Percentiles rank a stretch among this genome's conserved stretches.
Conservation (phyloP, 2,329 filamentous ascomycete species). For the Thielaviopsis euricoi region DNA sequence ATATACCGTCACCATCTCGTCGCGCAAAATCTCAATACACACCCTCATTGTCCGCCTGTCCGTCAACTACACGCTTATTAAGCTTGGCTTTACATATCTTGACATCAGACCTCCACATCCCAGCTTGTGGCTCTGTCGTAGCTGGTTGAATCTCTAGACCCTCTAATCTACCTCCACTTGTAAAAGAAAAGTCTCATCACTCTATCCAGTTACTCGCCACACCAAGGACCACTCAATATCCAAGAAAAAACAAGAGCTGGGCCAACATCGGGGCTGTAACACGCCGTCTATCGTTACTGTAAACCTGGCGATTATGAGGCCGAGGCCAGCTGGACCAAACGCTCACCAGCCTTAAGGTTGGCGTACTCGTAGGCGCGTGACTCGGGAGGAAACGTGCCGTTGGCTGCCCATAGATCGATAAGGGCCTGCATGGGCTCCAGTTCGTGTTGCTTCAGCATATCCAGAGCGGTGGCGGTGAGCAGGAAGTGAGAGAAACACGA, state of each 20-base stretch:
- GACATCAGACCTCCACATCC: not conserved
- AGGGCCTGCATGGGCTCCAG: constrained; percentile 91
- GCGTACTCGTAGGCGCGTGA: constrained; percentile 51
- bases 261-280: not conserved
- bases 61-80: not conserved
- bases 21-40: not conserved
- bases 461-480: constrained; percentile 61
- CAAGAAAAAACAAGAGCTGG: not conserved
- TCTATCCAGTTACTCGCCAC: not conserved
- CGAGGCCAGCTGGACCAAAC: constrained; percentile 32
- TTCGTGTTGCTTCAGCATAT: constrained; percentile 75
- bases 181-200: not conserved
- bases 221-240: not conserved
- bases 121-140: not conserved
- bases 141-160: not conserved
- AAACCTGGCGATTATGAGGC: not conserved
- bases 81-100: not conserved
- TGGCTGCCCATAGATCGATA: constrained; percentile 80
- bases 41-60: not conserved
- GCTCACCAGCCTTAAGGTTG: constrained; percentile 43
- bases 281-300: not conserved
- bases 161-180: not conserved
- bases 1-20: no score
- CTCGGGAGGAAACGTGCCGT: constrained; percentile 70
- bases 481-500: constrained; percentile 79